These are phyloP conservation scores for Aspergillus neoniger DNA, from an alignment of 2,329 filamentous ascomycete genomes.

Conservation along the genomic window DNA sequence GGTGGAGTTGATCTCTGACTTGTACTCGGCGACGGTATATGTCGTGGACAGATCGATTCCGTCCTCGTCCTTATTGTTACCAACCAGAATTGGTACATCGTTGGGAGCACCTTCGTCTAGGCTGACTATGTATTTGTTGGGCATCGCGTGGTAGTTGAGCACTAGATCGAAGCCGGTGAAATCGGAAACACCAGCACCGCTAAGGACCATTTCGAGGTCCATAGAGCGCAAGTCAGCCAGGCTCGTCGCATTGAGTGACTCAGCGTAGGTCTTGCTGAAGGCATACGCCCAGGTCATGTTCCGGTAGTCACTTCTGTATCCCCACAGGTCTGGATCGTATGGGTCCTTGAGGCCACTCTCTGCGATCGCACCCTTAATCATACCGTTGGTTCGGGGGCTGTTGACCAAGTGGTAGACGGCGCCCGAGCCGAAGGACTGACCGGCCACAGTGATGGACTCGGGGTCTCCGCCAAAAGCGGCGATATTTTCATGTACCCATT, in stretches of 20 bases:
- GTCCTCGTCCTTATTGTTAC: background rate
- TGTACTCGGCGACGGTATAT: background rate
- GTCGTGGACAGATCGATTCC: background rate
- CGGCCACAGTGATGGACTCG: background rate
- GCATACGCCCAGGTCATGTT: background rate
- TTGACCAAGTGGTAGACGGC: background rate
- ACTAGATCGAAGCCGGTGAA: background rate
- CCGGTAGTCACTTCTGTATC: background rate
- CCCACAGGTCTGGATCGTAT: background rate
- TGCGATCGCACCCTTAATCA: background rate
- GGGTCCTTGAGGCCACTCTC: background rate
- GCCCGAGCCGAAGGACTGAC: background rate
- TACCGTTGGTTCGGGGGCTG: background rate
- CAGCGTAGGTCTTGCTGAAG: background rate
- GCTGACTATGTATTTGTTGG: background rate
- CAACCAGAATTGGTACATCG: background rate
- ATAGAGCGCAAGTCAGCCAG: background rate
- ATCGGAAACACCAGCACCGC: background rate
- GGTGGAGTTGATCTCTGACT: background rate
- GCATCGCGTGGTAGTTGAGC: background rate
- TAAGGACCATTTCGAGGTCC: background rate
- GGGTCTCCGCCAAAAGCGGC: background rate
- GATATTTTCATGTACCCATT: background rate
- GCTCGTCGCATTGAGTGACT: background rate
- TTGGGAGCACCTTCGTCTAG: background rate